phyloP scores from a whole-genome alignment of 169 alveolate genomes.

The Haemoproteus tartakovskyi region DNA sequence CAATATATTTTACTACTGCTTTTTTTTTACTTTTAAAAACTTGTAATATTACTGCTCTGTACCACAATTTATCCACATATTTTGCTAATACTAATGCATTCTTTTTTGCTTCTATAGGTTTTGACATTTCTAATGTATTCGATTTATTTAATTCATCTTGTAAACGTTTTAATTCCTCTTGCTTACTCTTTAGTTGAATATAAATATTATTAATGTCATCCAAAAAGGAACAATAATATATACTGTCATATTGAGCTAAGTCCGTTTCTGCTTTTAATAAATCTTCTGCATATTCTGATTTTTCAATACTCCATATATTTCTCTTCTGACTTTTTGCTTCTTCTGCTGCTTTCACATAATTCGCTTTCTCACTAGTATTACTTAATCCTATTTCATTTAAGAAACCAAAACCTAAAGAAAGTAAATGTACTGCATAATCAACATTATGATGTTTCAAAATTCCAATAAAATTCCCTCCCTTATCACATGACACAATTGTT shows the following conservation, averaged over 20 bases:
- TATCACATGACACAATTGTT: constrained; percentile 44
- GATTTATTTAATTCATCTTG: constrained; percentile 42
- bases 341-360: constrained; percentile 58
- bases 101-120: constrained; percentile 10
- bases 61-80: constrained; percentile 37
- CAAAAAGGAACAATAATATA: constrained; percentile 48
- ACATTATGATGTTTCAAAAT: constrained; percentile 34
- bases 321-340: constrained; percentile 52
- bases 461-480: constrained; percentile 62
- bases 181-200: constrained; percentile 43
- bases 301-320: constrained; percentile 62
- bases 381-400: constrained; percentile 46
- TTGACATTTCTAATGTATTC: constrained; percentile 1
- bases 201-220: constrained; percentile 51
- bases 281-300: constrained; percentile 1
- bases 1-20: constrained; percentile 42
- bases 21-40: constrained; percentile 35
- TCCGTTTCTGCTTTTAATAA: constrained; percentile 9
- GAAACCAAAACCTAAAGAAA: constrained; percentile 35
- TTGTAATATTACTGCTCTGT: constrained; percentile 39
- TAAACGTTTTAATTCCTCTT: constrained; percentile 31
- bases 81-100: constrained; percentile 55
- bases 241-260: constrained; percentile 19
- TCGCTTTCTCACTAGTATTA: constrained; percentile 31
- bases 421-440: constrained; percentile 19